Evolutionary conservation across 139 green algal species (phyloP).

Genomic region (Pleodorina starrii): DNA sequence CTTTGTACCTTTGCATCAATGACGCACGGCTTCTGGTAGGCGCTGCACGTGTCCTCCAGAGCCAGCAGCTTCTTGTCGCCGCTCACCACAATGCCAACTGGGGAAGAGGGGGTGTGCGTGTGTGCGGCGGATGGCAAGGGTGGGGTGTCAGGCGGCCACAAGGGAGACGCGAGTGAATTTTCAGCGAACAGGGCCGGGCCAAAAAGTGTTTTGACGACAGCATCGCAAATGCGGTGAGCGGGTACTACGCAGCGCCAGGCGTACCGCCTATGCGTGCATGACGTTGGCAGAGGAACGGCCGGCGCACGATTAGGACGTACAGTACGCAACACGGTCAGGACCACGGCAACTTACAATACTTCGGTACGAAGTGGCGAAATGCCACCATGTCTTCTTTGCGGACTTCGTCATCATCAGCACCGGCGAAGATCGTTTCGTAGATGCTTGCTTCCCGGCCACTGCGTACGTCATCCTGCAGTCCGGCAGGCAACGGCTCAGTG

Average conservation of each 20-base stretch:
- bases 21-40: conserved; percentile 80
- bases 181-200: too few species aligned
- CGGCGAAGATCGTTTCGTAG: conserved; percentile 36
- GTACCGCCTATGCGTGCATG: too few species aligned
- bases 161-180: too few species aligned
- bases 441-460: conserved; percentile 29
- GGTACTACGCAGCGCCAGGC: too few species aligned
- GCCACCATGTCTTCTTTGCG: conserved; percentile 62
- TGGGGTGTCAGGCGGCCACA: too few species aligned
- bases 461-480: conserved; percentile 31
- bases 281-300: too few species aligned
- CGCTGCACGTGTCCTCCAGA: conserved; percentile 79
- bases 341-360: conserved; percentile 69
- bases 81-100: conserved; percentile 62
- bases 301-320: too few species aligned
- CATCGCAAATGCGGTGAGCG: too few species aligned
- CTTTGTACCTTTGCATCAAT: conserved; percentile 86
- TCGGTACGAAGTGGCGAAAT: conserved; percentile 70
- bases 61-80: conserved; percentile 68
- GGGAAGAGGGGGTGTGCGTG: not conserved
- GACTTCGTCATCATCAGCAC: not conserved
- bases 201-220: too few species aligned
- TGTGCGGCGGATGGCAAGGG: too few species aligned
- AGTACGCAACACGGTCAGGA: too few species aligned
- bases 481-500: too few species aligned